Evolutionary conservation across 2,329 filamentous ascomycete species (phyloP).

Genomic region (Microsporum ferrugineum): DNA sequence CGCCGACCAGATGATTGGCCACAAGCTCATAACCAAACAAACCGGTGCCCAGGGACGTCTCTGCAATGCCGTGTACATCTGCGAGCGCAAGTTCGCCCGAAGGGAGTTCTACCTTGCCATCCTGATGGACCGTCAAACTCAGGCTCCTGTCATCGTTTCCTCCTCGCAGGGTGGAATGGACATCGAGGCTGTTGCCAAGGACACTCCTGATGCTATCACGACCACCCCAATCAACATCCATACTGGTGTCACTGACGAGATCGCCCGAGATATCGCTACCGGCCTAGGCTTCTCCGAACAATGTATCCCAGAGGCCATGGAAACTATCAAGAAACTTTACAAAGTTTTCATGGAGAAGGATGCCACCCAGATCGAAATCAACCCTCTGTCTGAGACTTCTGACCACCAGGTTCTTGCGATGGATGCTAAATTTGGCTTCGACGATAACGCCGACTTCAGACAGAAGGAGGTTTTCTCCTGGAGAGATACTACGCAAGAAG

Average conservation of each 20-base stretch:
- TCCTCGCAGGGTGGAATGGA: slow-evolving; percentile 99
- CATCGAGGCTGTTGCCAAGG: slow-evolving; percentile 96
- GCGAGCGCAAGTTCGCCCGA: slow-evolving; percentile 98
- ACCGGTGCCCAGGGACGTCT: slow-evolving; percentile 85
- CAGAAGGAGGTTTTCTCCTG: slow-evolving; percentile 92
- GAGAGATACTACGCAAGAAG: slow-evolving; percentile 92
- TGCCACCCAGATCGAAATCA: slow-evolving; percentile 98
- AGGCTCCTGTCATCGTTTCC: slow-evolving; percentile 89
- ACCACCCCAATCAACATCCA: slow-evolving; percentile 93
- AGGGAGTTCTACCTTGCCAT: slow-evolving; percentile 98
- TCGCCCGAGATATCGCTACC: slow-evolving; percentile 76
- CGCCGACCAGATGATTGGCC: slow-evolving; percentile 97
- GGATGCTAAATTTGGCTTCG: slow-evolving; percentile 98
- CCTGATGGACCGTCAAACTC: slow-evolving; percentile 89
- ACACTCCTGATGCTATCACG: slow-evolving; percentile 88
- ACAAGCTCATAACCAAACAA: slow-evolving; percentile 99
- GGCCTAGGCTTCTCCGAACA: slow-evolving; percentile 96
- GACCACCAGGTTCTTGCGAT: slow-evolving; percentile 98
- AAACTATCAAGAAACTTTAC: slow-evolving; percentile 98
- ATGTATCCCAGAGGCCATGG: slow-evolving; percentile 89
- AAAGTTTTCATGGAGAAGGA: slow-evolving; percentile 97
- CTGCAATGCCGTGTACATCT: slow-evolving; percentile 97
- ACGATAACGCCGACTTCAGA: slow-evolving; percentile 97
- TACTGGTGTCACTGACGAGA: slow-evolving; percentile 86
- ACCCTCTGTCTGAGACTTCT: slow-evolving; percentile 93